A percentile compares a stretch with the other conserved stretches of the same genome.
Evolutionary conservation across 1,139 yeast species (phyloP).

Genomic region (Diutina sp.): DNA sequence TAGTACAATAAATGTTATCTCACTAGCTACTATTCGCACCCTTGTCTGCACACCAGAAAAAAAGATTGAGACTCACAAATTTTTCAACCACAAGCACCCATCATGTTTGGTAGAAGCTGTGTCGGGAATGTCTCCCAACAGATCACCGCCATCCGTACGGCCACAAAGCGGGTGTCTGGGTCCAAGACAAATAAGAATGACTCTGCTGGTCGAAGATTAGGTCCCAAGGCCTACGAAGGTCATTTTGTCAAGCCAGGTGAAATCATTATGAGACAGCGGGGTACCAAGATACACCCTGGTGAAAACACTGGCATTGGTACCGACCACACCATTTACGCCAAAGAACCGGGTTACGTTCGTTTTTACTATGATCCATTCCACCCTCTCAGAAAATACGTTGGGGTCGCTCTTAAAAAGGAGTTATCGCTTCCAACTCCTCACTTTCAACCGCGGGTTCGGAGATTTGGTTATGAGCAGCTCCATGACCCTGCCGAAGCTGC

Average conservation of each 20-base stretch:
- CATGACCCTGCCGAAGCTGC: conserved; percentile 36
- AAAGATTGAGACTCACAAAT: background rate
- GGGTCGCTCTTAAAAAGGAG: conserved; percentile 62
- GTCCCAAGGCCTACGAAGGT: conserved; percentile 78
- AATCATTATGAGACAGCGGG: conserved; percentile 88
- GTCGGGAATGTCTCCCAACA: background rate
- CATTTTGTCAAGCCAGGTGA: conserved; percentile 64
- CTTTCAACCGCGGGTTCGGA: conserved; percentile 72
- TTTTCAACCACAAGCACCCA: background rate
- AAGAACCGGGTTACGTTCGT: conserved; percentile 87
- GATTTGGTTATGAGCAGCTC: conserved; percentile 64
- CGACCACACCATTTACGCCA: conserved; percentile 86
- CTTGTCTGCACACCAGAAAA: background rate
- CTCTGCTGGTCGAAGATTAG: conserved; percentile 90
- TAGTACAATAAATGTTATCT: background rate
- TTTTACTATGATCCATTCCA: conserved; percentile 95
- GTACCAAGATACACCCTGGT: conserved; percentile 94
- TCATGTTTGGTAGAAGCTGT: conserved; percentile 1
- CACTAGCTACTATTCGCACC: background rate
- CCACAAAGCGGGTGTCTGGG: conserved; percentile 91
- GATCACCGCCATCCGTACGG: conserved; percentile 44
- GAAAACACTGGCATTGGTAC: conserved; percentile 84
- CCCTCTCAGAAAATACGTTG: conserved; percentile 82
- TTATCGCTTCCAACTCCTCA: conserved; percentile 74
- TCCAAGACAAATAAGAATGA: conserved; percentile 88